Conservation (phyloP, 148 eudicot genomes). For the Salicornia ramosissima region DNA sequence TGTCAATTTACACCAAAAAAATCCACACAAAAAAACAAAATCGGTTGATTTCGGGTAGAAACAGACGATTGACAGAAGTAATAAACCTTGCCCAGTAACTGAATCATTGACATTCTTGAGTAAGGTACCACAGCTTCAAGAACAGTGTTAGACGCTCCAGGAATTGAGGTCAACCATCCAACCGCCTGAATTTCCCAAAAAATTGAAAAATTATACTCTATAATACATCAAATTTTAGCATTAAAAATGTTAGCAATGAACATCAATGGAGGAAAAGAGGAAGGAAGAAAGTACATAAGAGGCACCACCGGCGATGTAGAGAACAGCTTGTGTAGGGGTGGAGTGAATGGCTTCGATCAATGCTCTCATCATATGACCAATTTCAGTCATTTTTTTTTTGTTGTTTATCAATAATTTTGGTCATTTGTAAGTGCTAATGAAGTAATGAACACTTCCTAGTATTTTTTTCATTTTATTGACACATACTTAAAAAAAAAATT, state of each 20-base stretch:
- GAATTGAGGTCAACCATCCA: conserved; percentile 79
- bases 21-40: neutral
- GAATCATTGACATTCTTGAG: conserved; percentile 78
- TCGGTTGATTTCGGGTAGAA: neutral
- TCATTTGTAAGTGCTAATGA: too few relatives aligned
- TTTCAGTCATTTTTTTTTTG: conserved; percentile 8
- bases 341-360: conserved; percentile 74
- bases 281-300: conserved; percentile 49
- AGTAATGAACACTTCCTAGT: too few relatives aligned
- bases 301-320: conserved; percentile 89
- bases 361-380: conserved; percentile 25
- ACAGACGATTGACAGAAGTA: neutral
- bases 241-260: too few relatives aligned
- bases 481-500: too few relatives aligned
- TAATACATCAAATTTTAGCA: too few relatives aligned
- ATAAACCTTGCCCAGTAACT: conserved; percentile 78
- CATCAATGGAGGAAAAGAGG: neutral
- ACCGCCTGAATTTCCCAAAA: conserved; percentile 37
- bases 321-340: conserved; percentile 67
- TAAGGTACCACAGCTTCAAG: conserved; percentile 82
- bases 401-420: too few relatives aligned
- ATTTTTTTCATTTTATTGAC: too few relatives aligned
- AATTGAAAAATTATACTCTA: conserved; percentile 15
- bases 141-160: conserved; percentile 90
- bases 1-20: neutral